A percentile compares a stretch with the other conserved stretches of the same genome.
Evolutionary conservation across 164 flowering plant species (phyloP).

Genomic region (Akebia trifoliata): DNA sequence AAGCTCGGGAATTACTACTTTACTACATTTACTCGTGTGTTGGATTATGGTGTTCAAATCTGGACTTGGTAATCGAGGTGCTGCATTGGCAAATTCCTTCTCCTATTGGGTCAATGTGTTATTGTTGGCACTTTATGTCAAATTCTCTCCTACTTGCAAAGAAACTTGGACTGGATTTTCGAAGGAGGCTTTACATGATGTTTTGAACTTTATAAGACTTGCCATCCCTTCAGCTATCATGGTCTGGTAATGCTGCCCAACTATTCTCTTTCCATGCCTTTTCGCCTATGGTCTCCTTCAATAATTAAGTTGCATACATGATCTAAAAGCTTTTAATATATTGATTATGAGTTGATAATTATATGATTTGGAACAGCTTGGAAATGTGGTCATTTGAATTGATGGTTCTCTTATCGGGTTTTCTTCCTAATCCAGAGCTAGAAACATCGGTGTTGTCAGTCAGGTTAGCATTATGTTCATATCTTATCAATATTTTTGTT

Average conservation of each 20-base stretch:
- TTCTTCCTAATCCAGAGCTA: conserved; percentile 29
- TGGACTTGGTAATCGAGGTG: conserved; percentile 30
- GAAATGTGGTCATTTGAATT: conserved; percentile 28
- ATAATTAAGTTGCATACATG: too few relatives aligned
- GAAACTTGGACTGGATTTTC: conserved; percentile 39
- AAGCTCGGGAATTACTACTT: conserved; percentile 21
- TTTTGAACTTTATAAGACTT: conserved; percentile 24
- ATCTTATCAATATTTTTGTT: not conserved
- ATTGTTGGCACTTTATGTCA: conserved; percentile 29
- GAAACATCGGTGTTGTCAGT: conserved; percentile 31
- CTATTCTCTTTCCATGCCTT: too few relatives aligned
- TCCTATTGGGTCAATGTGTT: conserved; percentile 34
- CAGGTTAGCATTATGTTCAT: conserved; percentile 15
- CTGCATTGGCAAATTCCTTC: conserved; percentile 29
- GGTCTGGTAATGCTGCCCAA: conserved; percentile 23
- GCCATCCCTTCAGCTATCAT: conserved; percentile 38
- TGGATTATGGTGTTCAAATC: conserved; percentile 32
- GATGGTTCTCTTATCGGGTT: conserved; percentile 25
- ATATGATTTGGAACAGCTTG: conserved; percentile 20
- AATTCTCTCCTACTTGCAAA: conserved; percentile 30
- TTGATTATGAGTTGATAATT: not conserved
- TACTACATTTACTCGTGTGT: conserved; percentile 21
- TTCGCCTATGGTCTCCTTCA: too few relatives aligned
- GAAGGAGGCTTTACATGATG: conserved; percentile 25
- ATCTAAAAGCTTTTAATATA: not conserved